Base-by-base conservation (phyloP, 345 rosid genomes). In the Eucalyptus urophylla region DNA sequence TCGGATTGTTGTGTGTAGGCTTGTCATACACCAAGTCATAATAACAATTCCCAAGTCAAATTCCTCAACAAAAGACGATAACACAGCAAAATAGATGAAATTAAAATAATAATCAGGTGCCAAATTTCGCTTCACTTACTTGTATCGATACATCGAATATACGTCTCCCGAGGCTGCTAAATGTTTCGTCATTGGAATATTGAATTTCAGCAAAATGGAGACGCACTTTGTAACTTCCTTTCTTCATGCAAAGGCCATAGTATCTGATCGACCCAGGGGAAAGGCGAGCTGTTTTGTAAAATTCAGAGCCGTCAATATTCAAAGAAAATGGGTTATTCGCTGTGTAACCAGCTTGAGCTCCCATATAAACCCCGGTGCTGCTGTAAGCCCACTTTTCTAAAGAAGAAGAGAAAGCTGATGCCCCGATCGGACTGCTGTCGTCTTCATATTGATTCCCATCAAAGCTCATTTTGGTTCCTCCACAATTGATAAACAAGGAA, bases 161-260 rank as follows among this genome's bases (percentile, higher is more conserved):
- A 76, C 99, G 95, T 72, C 87, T 91, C 25, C 99, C 98, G 14
- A 94, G 89, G 93, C 99, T 98, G 86, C 81, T 90, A 89, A 72
- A 98, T 16, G 92, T 90, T 90, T 90, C 85, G 53, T 94, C 94
- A 87, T 93, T 29, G 6, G 97, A 87, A 88, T 88, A 97, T 95
- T 94, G 95, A 51, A 98, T 96, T 92, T 98, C 99, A 29, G 99
- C 97, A 90, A 98, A 98, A 90, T 97, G 96, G 56, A 98, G 98
- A 69, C 89, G 87, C 40, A 97, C 95, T 65, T 91, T 95, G 87
- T 97, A 98, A 86, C 93, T 91, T 54, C 96, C 97, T 15, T 49
- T 12, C 54, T 40, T 88, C 98, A 98, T 86, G 76, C 98, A 98
- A 21, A 95, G 92, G 89, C 94, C 99, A 90, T 95, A 98, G 93